These are phyloP conservation scores for Letharia columbiana DNA, from an alignment of 495 filamentous ascomycete genomes.

Conservation along the genomic window DNA sequence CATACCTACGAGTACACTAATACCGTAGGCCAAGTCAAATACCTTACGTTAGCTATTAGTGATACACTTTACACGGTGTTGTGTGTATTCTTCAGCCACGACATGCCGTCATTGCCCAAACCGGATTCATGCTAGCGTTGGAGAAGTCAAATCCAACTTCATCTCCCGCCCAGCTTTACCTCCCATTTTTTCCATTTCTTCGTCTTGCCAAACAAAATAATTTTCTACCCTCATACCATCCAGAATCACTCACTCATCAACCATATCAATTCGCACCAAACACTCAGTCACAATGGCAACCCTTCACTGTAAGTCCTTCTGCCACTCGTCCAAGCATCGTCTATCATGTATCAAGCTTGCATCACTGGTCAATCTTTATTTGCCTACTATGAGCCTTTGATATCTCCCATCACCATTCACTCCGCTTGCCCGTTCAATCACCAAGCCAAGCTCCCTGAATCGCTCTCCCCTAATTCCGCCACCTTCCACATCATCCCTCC, in stretches of 20 bases:
- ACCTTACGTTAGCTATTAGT: background rate
- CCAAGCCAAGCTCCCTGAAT: too few species aligned
- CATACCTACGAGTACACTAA: too few species aligned
- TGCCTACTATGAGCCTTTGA: background rate
- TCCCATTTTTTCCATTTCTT: background rate
- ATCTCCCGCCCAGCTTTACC: slow-evolving; percentile 7
- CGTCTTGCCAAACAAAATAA: slow-evolving; percentile 1
- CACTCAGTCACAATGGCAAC: slow-evolving; percentile 43
- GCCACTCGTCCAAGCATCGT: background rate
- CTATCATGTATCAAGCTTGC: background rate
- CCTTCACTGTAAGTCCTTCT: slow-evolving; percentile 49
- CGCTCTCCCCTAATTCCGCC: background rate
- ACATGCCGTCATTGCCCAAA: slow-evolving; percentile 12
- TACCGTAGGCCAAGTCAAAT: too few species aligned
- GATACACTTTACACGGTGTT: background rate
- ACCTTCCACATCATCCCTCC: background rate
- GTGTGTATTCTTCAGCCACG: slow-evolving; percentile 3
- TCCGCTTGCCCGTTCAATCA: background rate
- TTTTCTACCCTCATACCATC: background rate
- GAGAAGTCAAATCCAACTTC: slow-evolving; percentile 19
- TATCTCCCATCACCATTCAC: background rate
- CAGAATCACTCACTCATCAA: background rate
- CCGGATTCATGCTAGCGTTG: slow-evolving; percentile 13
- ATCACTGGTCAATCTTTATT: background rate
- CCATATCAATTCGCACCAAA: background rate